These are phyloP conservation scores for Pseudogymnoascus sp. DNA, from an alignment of 2,329 filamentous ascomycete species.

Conservation along the genomic window DNA sequence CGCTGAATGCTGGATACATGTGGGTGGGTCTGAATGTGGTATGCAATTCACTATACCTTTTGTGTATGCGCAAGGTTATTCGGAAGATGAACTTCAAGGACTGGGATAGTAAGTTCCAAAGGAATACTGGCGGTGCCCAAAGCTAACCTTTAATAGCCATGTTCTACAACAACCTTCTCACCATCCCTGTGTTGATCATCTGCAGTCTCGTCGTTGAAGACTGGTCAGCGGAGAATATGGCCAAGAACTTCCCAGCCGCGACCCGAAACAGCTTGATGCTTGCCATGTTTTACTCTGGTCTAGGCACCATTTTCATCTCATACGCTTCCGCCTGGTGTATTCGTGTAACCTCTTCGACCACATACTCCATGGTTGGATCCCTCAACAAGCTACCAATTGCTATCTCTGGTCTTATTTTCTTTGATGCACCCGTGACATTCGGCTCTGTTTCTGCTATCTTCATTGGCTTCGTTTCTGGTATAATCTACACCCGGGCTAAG, in stretches of 20 bases:
- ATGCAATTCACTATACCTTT: conserved; percentile 76
- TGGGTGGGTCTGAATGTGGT: conserved; percentile 95
- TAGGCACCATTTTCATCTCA: conserved; percentile 91
- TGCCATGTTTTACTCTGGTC: conserved; percentile 84
- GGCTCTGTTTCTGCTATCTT: conserved; percentile 81
- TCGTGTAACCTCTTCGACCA: conserved; percentile 86
- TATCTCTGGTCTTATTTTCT: conserved; percentile 81
- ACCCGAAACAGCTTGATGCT: conserved; percentile 68
- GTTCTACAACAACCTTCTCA: conserved; percentile 97
- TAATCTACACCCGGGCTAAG: conserved; percentile 80
- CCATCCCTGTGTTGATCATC: conserved; percentile 76
- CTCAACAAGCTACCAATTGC: conserved; percentile 94
- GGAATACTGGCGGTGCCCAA: not conserved
- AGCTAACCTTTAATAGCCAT: conserved; percentile 54
- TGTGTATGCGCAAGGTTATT: conserved; percentile 91
- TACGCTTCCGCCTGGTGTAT: conserved; percentile 97
- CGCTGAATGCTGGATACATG: conserved; percentile 81
- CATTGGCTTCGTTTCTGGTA: conserved; percentile 78
- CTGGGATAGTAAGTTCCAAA: conserved; percentile 72
- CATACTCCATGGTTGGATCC: conserved; percentile 95
- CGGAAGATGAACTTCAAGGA: conserved; percentile 98
- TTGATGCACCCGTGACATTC: conserved; percentile 81
- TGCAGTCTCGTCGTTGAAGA: conserved; percentile 76
- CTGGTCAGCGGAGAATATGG: conserved; percentile 77
- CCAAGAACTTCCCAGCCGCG: conserved; percentile 73